These are phyloP conservation scores for Gossypium davidsonii DNA, from an alignment of 441 rosid species.

Conservation along the genomic window DNA sequence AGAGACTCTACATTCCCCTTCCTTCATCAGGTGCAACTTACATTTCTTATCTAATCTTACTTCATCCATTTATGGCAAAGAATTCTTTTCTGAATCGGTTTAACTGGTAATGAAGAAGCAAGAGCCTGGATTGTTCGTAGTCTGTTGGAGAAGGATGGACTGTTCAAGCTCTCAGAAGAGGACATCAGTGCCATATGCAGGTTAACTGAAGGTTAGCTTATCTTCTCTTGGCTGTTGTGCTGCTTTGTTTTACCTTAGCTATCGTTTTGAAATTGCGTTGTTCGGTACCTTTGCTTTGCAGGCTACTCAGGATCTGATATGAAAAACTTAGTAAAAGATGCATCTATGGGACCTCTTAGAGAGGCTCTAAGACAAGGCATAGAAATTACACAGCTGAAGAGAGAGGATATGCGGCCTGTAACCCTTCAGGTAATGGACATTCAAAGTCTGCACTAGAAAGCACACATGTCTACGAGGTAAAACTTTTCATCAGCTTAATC, in stretches of 20 bases:
- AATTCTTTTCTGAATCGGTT: slow-evolving; percentile 14
- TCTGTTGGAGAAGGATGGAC: slow-evolving; percentile 81
- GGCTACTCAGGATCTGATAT: slow-evolving; percentile 98
- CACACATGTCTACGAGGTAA: background rate
- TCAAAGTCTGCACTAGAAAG: background rate
- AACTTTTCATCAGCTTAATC: background rate
- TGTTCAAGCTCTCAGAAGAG: slow-evolving; percentile 64
- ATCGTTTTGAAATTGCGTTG: slow-evolving; percentile 1
- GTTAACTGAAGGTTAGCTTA: slow-evolving; percentile 50
- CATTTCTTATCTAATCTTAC: slow-evolving; percentile 13
- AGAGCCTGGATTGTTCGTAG: slow-evolving; percentile 84
- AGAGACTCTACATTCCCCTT: slow-evolving; percentile 87
- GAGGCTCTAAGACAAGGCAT: slow-evolving; percentile 85
- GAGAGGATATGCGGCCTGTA: slow-evolving; percentile 81
- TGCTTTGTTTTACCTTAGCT: background rate
- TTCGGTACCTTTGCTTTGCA: slow-evolving; percentile 14
- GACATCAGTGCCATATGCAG: slow-evolving; percentile 67
- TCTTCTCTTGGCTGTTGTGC: background rate
- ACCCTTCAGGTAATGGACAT: slow-evolving; percentile 53
- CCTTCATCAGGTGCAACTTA: slow-evolving; percentile 69
- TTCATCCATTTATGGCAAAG: slow-evolving; percentile 11
- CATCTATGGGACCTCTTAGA: slow-evolving; percentile 93
- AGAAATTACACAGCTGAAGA: slow-evolving; percentile 67
- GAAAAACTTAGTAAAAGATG: slow-evolving; percentile 95
- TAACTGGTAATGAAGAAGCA: slow-evolving; percentile 54